These are phyloP conservation scores for Austroboletus novae-zelandiae DNA, from an alignment of 1,284 basidiomycete genomes.

Conservation along the genomic window DNA sequence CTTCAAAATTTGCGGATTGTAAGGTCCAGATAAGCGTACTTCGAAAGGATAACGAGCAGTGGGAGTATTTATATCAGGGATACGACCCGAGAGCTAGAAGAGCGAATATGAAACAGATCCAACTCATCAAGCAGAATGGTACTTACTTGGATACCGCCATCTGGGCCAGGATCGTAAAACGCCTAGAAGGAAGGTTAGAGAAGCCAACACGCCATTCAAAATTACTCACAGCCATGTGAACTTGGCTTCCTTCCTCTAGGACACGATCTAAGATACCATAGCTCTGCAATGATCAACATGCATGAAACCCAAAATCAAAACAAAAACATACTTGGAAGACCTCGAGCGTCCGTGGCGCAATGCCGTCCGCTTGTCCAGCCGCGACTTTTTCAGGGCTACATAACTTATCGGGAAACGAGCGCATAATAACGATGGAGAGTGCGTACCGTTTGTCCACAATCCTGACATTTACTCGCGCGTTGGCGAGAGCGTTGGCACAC, in stretches of 20 bases:
- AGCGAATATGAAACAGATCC: neutral
- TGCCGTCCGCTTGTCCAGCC: constrained; percentile 77
- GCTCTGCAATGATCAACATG: constrained; percentile 16
- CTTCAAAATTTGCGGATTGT: neutral
- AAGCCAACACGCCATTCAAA: neutral
- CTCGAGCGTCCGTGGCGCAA: constrained; percentile 76
- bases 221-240: constrained; percentile 27
- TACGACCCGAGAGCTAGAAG: constrained; percentile 29
- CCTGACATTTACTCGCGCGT: constrained; percentile 57
- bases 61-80: constrained; percentile 32
- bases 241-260: constrained; percentile 33
- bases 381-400: constrained; percentile 53
- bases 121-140: neutral
- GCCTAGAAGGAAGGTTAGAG: constrained; percentile 20
- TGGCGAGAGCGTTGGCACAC: constrained; percentile 62
- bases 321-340: constrained; percentile 56
- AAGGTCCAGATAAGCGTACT: constrained; percentile 11
- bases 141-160: constrained; percentile 32
- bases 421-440: neutral
- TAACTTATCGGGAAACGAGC: neutral
- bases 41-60: constrained; percentile 37
- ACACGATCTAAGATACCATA: constrained; percentile 38
- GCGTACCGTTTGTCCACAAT: constrained; percentile 63
- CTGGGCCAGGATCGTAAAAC: constrained; percentile 36
- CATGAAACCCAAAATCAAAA: neutral